Evolutionary conservation across 1,284 basidiomycete genomes (phyloP).

Genomic region (Caloboletus firmus): DNA sequence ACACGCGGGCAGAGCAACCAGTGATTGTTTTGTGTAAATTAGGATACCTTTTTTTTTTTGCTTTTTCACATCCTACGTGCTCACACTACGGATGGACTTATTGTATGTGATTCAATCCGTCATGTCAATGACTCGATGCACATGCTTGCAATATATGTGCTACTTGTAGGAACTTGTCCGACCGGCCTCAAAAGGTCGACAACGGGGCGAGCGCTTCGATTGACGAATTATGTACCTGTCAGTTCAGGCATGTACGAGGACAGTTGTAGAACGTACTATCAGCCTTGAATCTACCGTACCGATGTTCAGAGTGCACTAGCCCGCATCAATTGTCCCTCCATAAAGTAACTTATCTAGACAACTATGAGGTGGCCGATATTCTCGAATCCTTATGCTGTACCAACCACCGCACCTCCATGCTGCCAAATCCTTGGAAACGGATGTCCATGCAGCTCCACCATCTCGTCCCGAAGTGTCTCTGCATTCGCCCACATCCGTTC

Average conservation of each 20-base stretch:
- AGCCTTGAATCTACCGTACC: too few relatives aligned
- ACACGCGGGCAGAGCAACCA: not conserved
- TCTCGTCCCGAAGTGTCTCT: slow-evolving; percentile 9
- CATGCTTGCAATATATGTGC: not conserved
- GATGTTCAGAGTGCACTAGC: not conserved
- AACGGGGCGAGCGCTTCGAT: too few relatives aligned
- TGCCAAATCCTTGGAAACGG: slow-evolving; percentile 12
- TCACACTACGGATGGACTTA: not conserved
- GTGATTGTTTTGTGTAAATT: not conserved
- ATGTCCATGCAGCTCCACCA: slow-evolving; percentile 15
- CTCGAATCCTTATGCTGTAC: not conserved
- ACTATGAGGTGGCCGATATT: not conserved
- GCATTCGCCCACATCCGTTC: slow-evolving; percentile 29
- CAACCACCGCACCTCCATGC: not conserved
- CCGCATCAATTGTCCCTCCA: not conserved
- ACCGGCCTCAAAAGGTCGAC: too few relatives aligned
- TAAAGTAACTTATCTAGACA: not conserved
- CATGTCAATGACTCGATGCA: not conserved
- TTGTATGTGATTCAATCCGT: not conserved
- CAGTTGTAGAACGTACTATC: too few relatives aligned
- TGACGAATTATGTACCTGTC: too few relatives aligned
- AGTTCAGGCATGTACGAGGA: too few relatives aligned
- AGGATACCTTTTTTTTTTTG: not conserved
- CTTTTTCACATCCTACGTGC: not conserved
- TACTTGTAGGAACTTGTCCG: not conserved